Percentiles rank a stretch among this genome's conserved stretches.
Evolutionary conservation across 1,284 basidiomycete species (phyloP).

Genomic region (Puccinia polysora): DNA sequence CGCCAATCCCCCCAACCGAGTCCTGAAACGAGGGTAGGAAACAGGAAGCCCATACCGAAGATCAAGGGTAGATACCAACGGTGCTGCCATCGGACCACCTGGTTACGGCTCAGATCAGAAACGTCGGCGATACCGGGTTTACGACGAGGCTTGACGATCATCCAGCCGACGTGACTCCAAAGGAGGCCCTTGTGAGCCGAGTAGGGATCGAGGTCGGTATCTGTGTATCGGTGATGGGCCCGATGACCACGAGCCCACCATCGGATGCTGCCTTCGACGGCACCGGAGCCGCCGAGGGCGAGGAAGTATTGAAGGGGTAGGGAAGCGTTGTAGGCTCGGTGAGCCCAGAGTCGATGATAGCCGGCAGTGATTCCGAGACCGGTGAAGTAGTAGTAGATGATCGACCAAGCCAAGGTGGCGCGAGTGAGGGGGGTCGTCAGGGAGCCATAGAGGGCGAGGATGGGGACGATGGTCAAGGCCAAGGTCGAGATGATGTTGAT

Average conservation of each 20-base stretch:
- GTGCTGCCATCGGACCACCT: conserved; percentile 81
- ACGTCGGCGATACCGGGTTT: conserved; percentile 84
- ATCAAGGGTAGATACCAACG: conserved; percentile 70
- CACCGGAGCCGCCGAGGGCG: conserved; percentile 72
- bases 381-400: conserved; percentile 66
- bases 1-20: conserved; percentile 75
- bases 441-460: conserved; percentile 67
- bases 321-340: conserved; percentile 83
- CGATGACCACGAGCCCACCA: conserved; percentile 95
- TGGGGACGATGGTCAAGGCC: conserved; percentile 68
- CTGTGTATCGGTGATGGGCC: conserved; percentile 75
- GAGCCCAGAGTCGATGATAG: conserved; percentile 89
- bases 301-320: conserved; percentile 71
- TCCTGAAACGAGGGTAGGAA: conserved; percentile 73
- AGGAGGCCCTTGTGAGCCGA: conserved; percentile 74
- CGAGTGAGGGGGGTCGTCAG: conserved; percentile 61
- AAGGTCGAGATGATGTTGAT: conserved; percentile 72
- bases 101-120: conserved; percentile 71
- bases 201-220: conserved; percentile 91
- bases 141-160: conserved; percentile 80
- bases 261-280: conserved; percentile 82
- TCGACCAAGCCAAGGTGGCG: conserved; percentile 63
- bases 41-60: conserved; percentile 65
- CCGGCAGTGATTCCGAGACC: conserved; percentile 68
- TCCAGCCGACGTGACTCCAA: conserved; percentile 83